Evolutionary conservation across 148 eudicot genomes (phyloP).

Genomic region (Drosera capensis): DNA sequence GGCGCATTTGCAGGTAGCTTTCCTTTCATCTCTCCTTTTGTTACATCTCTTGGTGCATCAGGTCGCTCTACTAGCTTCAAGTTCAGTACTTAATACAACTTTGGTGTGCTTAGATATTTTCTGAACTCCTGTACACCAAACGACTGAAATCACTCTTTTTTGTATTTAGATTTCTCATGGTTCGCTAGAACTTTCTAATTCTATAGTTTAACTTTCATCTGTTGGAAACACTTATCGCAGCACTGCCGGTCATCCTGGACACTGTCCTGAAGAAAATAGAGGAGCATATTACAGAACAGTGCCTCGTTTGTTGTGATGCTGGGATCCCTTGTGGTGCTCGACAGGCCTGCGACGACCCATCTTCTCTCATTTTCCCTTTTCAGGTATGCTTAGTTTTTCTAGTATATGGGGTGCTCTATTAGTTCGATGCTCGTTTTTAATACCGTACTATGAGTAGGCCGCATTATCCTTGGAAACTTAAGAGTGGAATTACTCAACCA

Average conservation of each 20-base stretch:
- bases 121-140: too few species aligned
- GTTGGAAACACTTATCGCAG: slow-evolving; percentile 25
- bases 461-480: too few species aligned
- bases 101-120: too few species aligned
- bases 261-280: slow-evolving; percentile 60
- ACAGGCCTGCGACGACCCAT: slow-evolving; percentile 66
- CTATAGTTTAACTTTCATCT: too few species aligned
- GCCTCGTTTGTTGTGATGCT: slow-evolving; percentile 85
- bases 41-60: background rate
- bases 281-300: slow-evolving; percentile 86
- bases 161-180: too few species aligned
- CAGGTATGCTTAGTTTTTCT: slow-evolving; percentile 27
- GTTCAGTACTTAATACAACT: too few species aligned
- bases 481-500: too few species aligned
- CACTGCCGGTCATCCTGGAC: slow-evolving; percentile 65
- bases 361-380: slow-evolving; percentile 89
- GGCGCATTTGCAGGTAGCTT: slow-evolving; percentile 89
- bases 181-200: too few species aligned
- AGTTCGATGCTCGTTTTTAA: too few species aligned
- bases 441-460: too few species aligned
- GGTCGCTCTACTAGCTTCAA: too few species aligned
- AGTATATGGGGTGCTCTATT: background rate
- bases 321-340: slow-evolving; percentile 94
- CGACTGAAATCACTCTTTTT: too few species aligned
- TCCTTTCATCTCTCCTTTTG: background rate